phyloP scores from a whole-genome alignment of 2,329 filamentous ascomycete species.

The Fusarium tjaetaba region DNA sequence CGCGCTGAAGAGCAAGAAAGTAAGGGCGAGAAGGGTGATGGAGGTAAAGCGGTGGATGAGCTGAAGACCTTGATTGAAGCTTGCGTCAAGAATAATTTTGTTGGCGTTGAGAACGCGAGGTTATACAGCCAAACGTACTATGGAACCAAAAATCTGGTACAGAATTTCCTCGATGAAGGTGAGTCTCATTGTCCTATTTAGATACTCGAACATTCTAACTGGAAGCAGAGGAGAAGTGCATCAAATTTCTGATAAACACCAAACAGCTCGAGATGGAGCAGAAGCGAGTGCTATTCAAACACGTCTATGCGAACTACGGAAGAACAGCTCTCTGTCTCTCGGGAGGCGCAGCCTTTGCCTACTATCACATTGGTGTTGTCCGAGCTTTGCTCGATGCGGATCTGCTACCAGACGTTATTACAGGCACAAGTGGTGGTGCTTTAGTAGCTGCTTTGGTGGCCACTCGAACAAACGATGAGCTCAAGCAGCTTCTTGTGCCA shows the following conservation, averaged over 20 bases:
- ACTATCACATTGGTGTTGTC: slow-evolving; percentile 94
- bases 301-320: slow-evolving; percentile 89
- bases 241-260: slow-evolving; percentile 75
- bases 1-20: slow-evolving; percentile 64
- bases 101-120: slow-evolving; percentile 90
- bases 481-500: slow-evolving; percentile 85
- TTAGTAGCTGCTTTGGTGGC: slow-evolving; percentile 87
- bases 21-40: slow-evolving; percentile 50
- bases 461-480: slow-evolving; percentile 90
- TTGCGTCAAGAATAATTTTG: slow-evolving; percentile 98
- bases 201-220: slow-evolving; percentile 17
- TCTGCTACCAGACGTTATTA: slow-evolving; percentile 91
- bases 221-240: slow-evolving; percentile 67
- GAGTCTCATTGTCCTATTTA: slow-evolving; percentile 33
- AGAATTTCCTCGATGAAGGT: slow-evolving; percentile 89
- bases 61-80: slow-evolving; percentile 82
- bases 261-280: slow-evolving; percentile 74
- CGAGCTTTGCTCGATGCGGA: slow-evolving; percentile 88
- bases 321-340: slow-evolving; percentile 93
- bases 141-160: slow-evolving; percentile 94
- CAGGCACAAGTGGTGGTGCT: slow-evolving; percentile 93
- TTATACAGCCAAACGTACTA: slow-evolving; percentile 99
- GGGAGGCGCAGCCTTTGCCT: slow-evolving; percentile 93
- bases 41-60: slow-evolving; percentile 72
- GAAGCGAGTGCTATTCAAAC: slow-evolving; percentile 86